Evolutionary conservation across 2,329 filamentous ascomycete species (phyloP), one percentile per base, ranked within the genome.

Genomic region (Mycogone perniciosa): DNA sequence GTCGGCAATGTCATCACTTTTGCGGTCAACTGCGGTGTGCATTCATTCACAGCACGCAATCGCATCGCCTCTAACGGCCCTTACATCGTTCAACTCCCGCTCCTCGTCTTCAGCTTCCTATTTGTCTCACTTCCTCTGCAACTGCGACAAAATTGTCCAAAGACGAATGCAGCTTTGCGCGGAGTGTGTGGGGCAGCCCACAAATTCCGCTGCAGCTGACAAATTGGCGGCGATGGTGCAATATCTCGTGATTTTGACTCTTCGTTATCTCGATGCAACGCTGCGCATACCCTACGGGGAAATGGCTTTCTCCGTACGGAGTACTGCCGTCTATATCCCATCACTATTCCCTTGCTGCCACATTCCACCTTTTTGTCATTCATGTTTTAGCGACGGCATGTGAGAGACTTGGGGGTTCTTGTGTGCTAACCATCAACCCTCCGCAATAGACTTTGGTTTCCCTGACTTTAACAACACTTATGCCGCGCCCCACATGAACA

Each of bases 381-480:
- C 35, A 46, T 29, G 8, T 37, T 20, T 43, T 27, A 30, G 31
- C 29, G 31, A 29, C 37, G 34, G 27, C 26, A 40, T 34, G 45
- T 33, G 40, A 33, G n/a, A 49, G 42, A 35, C 35, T 40, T 40
- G 44, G 34, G 27, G 31, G 20, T 20, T 20, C 20, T 37, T 26
- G 7, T 39, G 34, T 37, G 44, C 43, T 54, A 54, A 54, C 41
- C 53, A 29, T 51, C 39, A 29, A 31, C 61, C 70, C 62, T 76
- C 76, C 74, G 67, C 73, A 81, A 77, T 76, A 68, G 78, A 81
- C 57, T 81, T 81, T 61, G 74, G 69, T 67, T 79, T 79, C 57
- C 67, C 74, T 58, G 77, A 81, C 57, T 81, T 80, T 60, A 67
- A 64, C 64, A 73, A 72, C 64, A 64, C 70, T 53, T 81, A 80